Percentiles rank a stretch among this genome's conserved stretches.
phyloP scores from a whole-genome alignment of 2,329 filamentous ascomycete species.

The Apiospora arundinis region DNA sequence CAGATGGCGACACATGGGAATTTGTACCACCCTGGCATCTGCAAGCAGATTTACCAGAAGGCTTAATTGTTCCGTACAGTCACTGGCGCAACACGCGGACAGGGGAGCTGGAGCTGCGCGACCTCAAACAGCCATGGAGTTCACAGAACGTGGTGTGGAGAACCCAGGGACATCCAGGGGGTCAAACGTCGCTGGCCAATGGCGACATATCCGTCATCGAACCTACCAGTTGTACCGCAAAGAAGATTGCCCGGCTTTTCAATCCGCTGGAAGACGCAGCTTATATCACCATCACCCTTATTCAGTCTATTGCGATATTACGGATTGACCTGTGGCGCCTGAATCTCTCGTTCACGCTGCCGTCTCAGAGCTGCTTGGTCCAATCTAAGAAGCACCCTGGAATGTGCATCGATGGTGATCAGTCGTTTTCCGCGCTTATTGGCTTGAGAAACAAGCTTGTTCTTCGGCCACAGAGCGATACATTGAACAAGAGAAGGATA shows the following conservation, averaged over 20 bases:
- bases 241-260: not conserved
- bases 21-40: conserved; percentile 6
- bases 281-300: not conserved
- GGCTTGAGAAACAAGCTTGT: conserved; percentile 59
- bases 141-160: not conserved
- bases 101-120: not conserved
- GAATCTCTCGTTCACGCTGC: conserved; percentile 52
- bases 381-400: conserved; percentile 56
- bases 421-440: conserved; percentile 53
- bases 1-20: not conserved
- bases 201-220: not conserved
- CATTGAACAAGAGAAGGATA: conserved; percentile 34
- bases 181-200: not conserved
- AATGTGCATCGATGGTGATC: conserved; percentile 54
- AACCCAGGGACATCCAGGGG: not conserved
- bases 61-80: conserved; percentile 1
- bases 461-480: conserved; percentile 35
- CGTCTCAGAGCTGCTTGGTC: conserved; percentile 36
- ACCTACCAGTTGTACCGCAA: not conserved
- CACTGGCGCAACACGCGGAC: conserved; percentile 1
- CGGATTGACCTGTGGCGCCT: not conserved
- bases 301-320: not conserved
- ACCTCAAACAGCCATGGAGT: not conserved
- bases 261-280: not conserved
- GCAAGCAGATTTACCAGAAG: not conserved